Conservation (phyloP, 1,284 basidiomycete species). For the Boletus mariae region DNA sequence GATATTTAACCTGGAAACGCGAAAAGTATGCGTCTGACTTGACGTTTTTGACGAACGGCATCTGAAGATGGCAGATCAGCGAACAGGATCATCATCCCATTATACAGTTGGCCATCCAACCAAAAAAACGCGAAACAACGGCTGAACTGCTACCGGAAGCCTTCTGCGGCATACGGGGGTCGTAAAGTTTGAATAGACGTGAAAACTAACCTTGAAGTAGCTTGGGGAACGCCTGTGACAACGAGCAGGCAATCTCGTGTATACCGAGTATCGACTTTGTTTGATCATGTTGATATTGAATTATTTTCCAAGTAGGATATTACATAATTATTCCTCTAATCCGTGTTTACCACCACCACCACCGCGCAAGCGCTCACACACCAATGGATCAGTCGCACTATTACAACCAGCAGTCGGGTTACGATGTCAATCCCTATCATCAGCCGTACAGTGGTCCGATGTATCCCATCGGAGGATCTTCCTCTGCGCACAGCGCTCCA, state of each 20-base stretch:
- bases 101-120: constrained; percentile 26
- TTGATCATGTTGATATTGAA: constrained; percentile 29
- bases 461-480: constrained; percentile 59
- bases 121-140: constrained; percentile 8
- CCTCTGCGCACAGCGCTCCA: constrained; percentile 70
- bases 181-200: neutral
- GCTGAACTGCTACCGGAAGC: neutral
- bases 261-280: constrained; percentile 15
- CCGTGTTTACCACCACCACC: neutral
- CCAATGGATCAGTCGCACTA: constrained; percentile 31
- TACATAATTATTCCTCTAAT: constrained; percentile 19
- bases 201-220: constrained; percentile 53
- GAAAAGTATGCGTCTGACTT: constrained; percentile 95
- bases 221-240: constrained; percentile 40
- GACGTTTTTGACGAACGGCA: constrained; percentile 87
- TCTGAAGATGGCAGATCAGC: constrained; percentile 42
- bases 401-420: constrained; percentile 43
- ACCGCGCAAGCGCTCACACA: neutral
- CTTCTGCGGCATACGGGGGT: neutral
- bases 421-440: constrained; percentile 74
- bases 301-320: constrained; percentile 2
- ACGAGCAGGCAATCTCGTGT: constrained; percentile 19
- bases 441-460: constrained; percentile 75
- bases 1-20: constrained; percentile 96
- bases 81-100: constrained; percentile 22